phyloP scores from a whole-genome alignment of 352 stramenopile genomes.

The Globisporangium irregulare region DNA sequence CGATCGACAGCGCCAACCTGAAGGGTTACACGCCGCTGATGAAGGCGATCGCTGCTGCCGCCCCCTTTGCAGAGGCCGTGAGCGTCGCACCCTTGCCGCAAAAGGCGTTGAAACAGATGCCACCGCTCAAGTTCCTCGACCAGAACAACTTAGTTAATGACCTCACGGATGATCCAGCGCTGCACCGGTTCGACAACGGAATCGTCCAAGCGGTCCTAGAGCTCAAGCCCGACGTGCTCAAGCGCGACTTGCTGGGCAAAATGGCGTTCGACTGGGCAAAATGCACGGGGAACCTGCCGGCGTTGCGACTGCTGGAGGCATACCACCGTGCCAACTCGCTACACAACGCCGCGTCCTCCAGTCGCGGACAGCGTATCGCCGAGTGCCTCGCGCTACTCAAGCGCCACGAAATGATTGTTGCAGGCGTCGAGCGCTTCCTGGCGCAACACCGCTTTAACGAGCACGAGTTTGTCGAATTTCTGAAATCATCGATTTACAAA shows the following conservation, averaged over 20 bases:
- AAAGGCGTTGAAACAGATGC: neutral
- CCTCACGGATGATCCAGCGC: neutral
- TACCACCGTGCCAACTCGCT: slow-evolving; percentile 34
- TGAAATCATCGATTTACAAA: slow-evolving; percentile 17
- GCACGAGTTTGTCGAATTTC: slow-evolving; percentile 29
- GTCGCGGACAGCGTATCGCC: slow-evolving; percentile 29
- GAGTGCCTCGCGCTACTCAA: slow-evolving; percentile 38
- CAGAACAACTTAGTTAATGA: neutral
- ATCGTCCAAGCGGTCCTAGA: slow-evolving; percentile 44
- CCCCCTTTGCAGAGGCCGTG: slow-evolving; percentile 21
- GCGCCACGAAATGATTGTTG: slow-evolving; percentile 32
- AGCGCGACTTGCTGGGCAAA: slow-evolving; percentile 41
- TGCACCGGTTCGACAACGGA: slow-evolving; percentile 39
- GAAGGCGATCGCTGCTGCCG: slow-evolving; percentile 60
- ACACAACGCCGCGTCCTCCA: slow-evolving; percentile 30
- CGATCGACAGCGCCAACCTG: slow-evolving; percentile 46
- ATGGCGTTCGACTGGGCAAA: slow-evolving; percentile 68
- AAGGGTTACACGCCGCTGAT: slow-evolving; percentile 73
- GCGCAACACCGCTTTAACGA: slow-evolving; percentile 40
- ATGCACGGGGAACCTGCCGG: slow-evolving; percentile 39
- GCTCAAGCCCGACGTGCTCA: slow-evolving; percentile 40
- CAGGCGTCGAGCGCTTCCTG: slow-evolving; percentile 27
- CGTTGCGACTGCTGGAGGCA: slow-evolving; percentile 31
- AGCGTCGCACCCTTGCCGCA: neutral
- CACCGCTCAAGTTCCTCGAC: neutral